phyloP scores from a whole-genome alignment of 805 yeast genomes.

The Barnettozyma wickerhamii region DNA sequence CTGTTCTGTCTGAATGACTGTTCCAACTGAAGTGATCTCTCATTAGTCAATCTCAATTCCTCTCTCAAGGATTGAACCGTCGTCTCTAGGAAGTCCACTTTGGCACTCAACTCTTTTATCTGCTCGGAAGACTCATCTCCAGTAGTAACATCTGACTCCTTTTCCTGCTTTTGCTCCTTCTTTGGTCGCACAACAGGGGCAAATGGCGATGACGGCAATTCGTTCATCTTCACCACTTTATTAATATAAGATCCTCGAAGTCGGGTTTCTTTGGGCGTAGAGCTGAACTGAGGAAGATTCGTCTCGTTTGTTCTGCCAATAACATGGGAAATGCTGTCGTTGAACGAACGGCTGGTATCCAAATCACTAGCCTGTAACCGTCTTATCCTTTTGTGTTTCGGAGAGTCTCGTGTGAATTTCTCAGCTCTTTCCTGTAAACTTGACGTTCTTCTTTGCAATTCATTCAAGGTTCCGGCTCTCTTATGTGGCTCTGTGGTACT shows the following conservation, averaged over 20 bases:
- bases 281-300: not conserved
- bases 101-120: slow-evolving; percentile 11
- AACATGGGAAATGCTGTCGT: slow-evolving; percentile 2
- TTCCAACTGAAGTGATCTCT: slow-evolving; percentile 18
- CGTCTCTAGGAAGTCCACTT: slow-evolving; percentile 16
- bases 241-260: slow-evolving; percentile 1
- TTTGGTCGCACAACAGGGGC: not conserved
- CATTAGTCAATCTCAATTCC: slow-evolving; percentile 18
- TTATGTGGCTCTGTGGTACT: too few relatives aligned
- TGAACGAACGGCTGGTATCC: not conserved
- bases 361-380: slow-evolving; percentile 1
- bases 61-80: slow-evolving; percentile 18
- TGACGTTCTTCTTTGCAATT: slow-evolving; percentile 13
- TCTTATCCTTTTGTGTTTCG: slow-evolving; percentile 13
- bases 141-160: not conserved
- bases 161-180: not conserved
- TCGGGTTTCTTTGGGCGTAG: slow-evolving; percentile 1
- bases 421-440: slow-evolving; percentile 17
- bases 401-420: slow-evolving; percentile 14
- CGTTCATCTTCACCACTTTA: slow-evolving; percentile 7
- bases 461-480: not conserved
- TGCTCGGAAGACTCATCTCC: slow-evolving; percentile 1
- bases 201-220: slow-evolving; percentile 21
- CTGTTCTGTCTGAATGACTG: slow-evolving; percentile 8
- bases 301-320: slow-evolving; percentile 10